These are phyloP conservation scores for Piromyces sp. DNA, from an alignment of 192 early-diverging fungal species.

Conservation along the genomic window DNA sequence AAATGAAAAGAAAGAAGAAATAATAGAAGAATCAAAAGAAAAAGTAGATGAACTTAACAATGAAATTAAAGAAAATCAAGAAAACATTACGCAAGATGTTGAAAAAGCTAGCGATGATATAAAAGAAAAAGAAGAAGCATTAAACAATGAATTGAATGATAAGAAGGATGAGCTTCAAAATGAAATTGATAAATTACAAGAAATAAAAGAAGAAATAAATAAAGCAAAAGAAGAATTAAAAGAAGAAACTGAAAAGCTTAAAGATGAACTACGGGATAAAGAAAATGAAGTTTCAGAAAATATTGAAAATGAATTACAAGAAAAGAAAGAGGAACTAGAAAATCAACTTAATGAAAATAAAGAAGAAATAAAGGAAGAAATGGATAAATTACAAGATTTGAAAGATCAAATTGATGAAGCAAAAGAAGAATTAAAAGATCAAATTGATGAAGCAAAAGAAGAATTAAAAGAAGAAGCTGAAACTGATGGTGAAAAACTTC, in stretches of 20 bases:
- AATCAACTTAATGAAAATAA: not conserved
- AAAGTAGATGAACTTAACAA: too few relatives aligned
- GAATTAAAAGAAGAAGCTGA: too few relatives aligned
- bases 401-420: not conserved
- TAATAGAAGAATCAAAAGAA: too few relatives aligned
- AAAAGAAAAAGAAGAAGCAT: not conserved
- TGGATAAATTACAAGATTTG: not conserved
- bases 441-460: not conserved
- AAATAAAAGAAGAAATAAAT: not conserved
- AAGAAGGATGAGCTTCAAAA: not conserved
- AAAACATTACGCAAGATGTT: too few relatives aligned
- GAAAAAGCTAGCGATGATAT: not conserved
- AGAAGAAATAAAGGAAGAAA: not conserved
- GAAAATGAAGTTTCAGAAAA: not conserved
- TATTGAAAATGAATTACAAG: not conserved
- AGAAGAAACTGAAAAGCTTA: not conserved
- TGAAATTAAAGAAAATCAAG: too few relatives aligned
- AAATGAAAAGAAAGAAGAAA: not conserved
- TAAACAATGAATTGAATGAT: not conserved
- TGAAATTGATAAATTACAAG: not conserved
- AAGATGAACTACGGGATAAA: not conserved
- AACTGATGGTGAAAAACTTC: too few relatives aligned
- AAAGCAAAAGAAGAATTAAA: not conserved
- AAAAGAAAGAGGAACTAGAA: not conserved
- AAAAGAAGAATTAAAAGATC: not conserved